Conservation (phyloP, 1,284 basidiomycete species). For the Trichosporon inkin region DNA sequence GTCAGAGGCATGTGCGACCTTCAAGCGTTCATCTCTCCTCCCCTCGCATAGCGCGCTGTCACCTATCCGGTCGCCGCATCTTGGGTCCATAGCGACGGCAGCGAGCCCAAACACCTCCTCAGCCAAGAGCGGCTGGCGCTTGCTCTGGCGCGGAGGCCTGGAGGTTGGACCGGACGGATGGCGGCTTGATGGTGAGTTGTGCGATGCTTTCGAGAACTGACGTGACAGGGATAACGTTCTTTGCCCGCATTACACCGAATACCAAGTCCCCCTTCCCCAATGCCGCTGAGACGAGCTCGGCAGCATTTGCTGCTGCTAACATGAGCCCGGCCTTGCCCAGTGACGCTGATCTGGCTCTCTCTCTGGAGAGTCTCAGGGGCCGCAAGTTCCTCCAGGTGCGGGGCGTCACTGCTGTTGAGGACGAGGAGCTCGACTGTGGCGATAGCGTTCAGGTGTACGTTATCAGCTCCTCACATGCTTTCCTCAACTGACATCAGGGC, state of each 20-base stretch:
- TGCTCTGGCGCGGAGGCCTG: slow-evolving; percentile 49
- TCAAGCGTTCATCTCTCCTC: slow-evolving; percentile 8
- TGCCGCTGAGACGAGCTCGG: slow-evolving; percentile 1
- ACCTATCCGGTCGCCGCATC: neutral
- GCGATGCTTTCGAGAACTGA: neutral
- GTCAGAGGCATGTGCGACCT: neutral
- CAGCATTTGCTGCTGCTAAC: slow-evolving; percentile 13
- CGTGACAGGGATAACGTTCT: slow-evolving; percentile 42
- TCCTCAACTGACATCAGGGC: slow-evolving; percentile 21
- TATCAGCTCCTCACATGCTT: too few species aligned
- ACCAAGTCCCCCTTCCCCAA: slow-evolving; percentile 19
- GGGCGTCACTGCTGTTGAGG: slow-evolving; percentile 32
- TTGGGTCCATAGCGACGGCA: neutral
- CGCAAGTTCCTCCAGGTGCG: slow-evolving; percentile 43
- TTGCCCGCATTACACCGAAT: slow-evolving; percentile 23
- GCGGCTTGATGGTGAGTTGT: slow-evolving; percentile 41
- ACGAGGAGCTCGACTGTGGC: slow-evolving; percentile 37
- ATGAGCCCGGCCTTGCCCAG: slow-evolving; percentile 24
- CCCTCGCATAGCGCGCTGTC: neutral
- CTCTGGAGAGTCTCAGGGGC: slow-evolving; percentile 48
- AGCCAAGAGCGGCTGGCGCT: slow-evolving; percentile 31
- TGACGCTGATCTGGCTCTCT: slow-evolving; percentile 48
- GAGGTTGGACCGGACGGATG: slow-evolving; percentile 48
- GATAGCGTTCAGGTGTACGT: slow-evolving; percentile 39
- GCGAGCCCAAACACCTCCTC: neutral